Conservation (phyloP, 371 early-diverging fungal species). For the Amoeboaphelidium protococcarum region DNA sequence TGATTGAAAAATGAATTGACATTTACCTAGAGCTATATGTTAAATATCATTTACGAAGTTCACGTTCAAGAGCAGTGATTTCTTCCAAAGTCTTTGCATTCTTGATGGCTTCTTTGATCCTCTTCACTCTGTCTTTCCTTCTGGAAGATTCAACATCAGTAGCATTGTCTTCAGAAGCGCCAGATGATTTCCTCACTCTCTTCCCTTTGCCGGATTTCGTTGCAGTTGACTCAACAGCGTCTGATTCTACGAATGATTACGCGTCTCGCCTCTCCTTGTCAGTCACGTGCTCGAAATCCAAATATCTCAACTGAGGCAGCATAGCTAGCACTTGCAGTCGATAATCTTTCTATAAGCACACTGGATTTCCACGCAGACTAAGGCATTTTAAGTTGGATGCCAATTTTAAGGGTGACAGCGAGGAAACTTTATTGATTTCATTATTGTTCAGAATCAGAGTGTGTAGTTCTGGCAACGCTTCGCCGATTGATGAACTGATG, state of each 20-base stretch:
- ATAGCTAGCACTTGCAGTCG: slow-evolving; percentile 51
- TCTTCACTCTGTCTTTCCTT: slow-evolving; percentile 14
- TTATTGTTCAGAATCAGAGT: slow-evolving; percentile 67
- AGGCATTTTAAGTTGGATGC: slow-evolving; percentile 28
- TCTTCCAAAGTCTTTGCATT: slow-evolving; percentile 51
- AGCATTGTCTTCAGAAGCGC: slow-evolving; percentile 4
- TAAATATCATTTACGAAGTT: too few relatives aligned
- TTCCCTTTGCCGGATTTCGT: slow-evolving; percentile 5
- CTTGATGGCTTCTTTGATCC: slow-evolving; percentile 30
- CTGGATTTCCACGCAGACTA: slow-evolving; percentile 60
- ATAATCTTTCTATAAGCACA: slow-evolving; percentile 44
- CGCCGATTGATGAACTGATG: slow-evolving; percentile 31
- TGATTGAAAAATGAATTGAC: too few relatives aligned
- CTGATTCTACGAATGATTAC: too few relatives aligned
- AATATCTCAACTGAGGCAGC: slow-evolving; percentile 39
- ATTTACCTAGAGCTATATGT: too few relatives aligned
- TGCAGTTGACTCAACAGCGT: slow-evolving; percentile 26
- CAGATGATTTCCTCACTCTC: slow-evolving; percentile 6
- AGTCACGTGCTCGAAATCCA: slow-evolving; percentile 53
- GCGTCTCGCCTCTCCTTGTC: slow-evolving; percentile 20
- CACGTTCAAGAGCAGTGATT: slow-evolving; percentile 34
- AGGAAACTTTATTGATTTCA: slow-evolving; percentile 42
- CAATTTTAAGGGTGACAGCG: slow-evolving; percentile 37
- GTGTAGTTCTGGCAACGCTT: slow-evolving; percentile 40
- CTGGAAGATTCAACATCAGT: too few relatives aligned